These are phyloP conservation scores for Cyberlindnera maritima DNA, from an alignment of 805 yeast species.

Conservation along the genomic window DNA sequence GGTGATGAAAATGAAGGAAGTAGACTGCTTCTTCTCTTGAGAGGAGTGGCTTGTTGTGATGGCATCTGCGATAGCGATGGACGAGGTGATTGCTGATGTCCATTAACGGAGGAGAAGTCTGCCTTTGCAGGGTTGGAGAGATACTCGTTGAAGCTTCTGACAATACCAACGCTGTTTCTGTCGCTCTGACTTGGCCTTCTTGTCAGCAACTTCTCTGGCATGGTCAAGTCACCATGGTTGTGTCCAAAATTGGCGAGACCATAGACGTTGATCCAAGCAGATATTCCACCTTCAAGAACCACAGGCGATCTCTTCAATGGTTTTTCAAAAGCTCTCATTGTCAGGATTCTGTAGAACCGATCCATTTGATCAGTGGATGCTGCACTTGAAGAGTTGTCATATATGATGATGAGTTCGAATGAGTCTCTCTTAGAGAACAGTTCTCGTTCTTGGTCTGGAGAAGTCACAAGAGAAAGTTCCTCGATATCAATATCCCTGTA, in stretches of 20 bases:
- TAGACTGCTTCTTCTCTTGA: constrained; percentile 10
- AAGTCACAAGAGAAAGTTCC: constrained; percentile 49
- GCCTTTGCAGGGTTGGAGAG: constrained; percentile 19
- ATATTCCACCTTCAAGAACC: constrained; percentile 56
- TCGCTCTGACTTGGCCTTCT: constrained; percentile 8
- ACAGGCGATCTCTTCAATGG: constrained; percentile 41
- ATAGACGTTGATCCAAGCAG: constrained; percentile 34
- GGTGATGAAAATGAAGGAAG: constrained; percentile 7
- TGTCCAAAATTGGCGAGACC: constrained; percentile 21
- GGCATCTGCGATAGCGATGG: not conserved
- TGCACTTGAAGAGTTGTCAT: constrained; percentile 27
- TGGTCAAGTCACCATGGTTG: constrained; percentile 19
- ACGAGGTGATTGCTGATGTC: constrained; percentile 2
- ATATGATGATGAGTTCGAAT: constrained; percentile 64
- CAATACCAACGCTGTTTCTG: constrained; percentile 3
- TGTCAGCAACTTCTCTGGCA: constrained; percentile 16
- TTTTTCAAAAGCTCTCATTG: constrained; percentile 34
- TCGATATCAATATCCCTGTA: constrained; percentile 69
- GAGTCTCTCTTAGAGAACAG: constrained; percentile 50
- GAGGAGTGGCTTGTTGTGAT: constrained; percentile 8
- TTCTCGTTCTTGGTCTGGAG: constrained; percentile 53
- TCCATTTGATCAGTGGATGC: constrained; percentile 4
- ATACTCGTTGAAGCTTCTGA: constrained; percentile 17
- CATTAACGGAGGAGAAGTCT: constrained; percentile 19
- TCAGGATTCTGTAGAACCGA: constrained; percentile 29